Base-by-base conservation (phyloP, 2,329 filamentous ascomycete species). In the Cladophialophora carrionii region DNA sequence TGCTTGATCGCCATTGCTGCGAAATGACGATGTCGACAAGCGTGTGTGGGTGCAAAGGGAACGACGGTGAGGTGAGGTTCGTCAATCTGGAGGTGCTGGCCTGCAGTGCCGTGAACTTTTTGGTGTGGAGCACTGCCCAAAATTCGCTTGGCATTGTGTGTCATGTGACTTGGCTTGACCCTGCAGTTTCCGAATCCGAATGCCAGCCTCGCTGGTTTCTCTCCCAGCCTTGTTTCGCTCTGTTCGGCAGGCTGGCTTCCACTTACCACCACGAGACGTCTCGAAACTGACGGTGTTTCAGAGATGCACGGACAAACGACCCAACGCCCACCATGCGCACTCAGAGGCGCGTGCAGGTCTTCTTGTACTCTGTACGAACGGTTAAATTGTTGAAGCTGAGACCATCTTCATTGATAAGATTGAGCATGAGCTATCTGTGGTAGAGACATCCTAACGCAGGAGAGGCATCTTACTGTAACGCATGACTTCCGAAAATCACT, bases 1-100 rank as follows among this genome's bases (percentile, higher is more conserved):
- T 97, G 92, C 89, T 96, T 96, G 92, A 98, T 96, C 87, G 94
- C 91, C 93, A 69, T 69, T 64, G 65, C 54, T 62, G 53, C 32
- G 43, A 58, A 52, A 29, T 62, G 63, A 65, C 67, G 64, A 64
- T 58, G 31, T 51, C 61, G 59, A 46, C 41, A 55, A 65, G 51
- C 32, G 49, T 51, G 17, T 74, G 52, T 76, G 73, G 54, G 32
- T 56, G 51, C 41, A 43, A 29, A 46, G 49, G 75, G 73, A 46
- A 51, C 34, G 57, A 64, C 52, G 29, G 20, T 31, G 57, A 56
- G 52, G 52, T 54, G 22, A 34, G 29, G 29, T 43, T 43, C 37
- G 17, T 43, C 37, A 43, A 43, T n/a, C 17, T 43, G 34, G 34
- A 37, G 34, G 32, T 37, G 32, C 32, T 37, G 34, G 34, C 34